phyloP scores from a whole-genome alignment of 2,329 filamentous ascomycete species.

The Raffaelea albimanens region DNA sequence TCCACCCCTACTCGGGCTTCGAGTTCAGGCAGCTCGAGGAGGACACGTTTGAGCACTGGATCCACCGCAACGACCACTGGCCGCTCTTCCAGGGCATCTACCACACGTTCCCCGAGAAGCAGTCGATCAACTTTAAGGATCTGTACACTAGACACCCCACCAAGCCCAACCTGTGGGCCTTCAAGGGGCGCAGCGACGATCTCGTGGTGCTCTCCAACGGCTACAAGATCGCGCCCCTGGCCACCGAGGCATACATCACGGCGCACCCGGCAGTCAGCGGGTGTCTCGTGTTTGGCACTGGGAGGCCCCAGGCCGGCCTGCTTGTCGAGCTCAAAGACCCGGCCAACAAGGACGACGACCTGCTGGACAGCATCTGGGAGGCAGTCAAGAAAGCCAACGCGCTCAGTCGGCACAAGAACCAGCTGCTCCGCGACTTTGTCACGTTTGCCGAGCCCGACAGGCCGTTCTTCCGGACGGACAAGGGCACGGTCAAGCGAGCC shows the following conservation, averaged over 20 bases:
- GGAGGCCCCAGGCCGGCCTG: conserved; percentile 35
- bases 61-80: conserved; percentile 24
- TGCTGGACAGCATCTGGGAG: conserved; percentile 36
- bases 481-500: conserved; percentile 35
- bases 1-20: conserved; percentile 23
- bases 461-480: conserved; percentile 33
- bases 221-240: conserved; percentile 39
- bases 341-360: neutral
- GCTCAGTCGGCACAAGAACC: conserved; percentile 34
- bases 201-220: conserved; percentile 41
- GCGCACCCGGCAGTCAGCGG: conserved; percentile 29
- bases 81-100: conserved; percentile 29
- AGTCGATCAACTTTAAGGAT: conserved; percentile 35
- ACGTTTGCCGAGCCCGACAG: conserved; percentile 27
- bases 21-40: conserved; percentile 14
- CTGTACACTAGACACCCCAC: conserved; percentile 31
- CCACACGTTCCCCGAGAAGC: conserved; percentile 26
- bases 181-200: conserved; percentile 29
- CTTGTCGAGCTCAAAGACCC: conserved; percentile 31
- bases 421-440: conserved; percentile 31
- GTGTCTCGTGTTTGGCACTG: conserved; percentile 34
- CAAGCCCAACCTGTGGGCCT: conserved; percentile 25
- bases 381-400: conserved; percentile 31
- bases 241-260: conserved; percentile 30
- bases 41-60: conserved; percentile 27